These are phyloP conservation scores for Rhizopogon roseolus DNA, from an alignment of 768 basidiomycete species.

Conservation along the genomic window DNA sequence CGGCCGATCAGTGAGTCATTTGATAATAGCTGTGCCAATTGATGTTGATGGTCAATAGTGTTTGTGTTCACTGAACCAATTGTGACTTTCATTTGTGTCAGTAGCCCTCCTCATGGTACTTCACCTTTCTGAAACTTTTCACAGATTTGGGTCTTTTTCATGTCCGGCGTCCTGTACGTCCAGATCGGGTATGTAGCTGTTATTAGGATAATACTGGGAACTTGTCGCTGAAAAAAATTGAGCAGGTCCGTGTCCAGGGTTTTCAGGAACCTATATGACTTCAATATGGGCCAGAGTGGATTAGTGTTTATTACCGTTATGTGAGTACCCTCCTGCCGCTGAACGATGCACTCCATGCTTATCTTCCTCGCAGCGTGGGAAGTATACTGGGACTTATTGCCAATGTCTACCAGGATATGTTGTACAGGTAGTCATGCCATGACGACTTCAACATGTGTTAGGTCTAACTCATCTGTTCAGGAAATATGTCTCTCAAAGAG, in stretches of 20 bases:
- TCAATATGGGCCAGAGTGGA: constrained; percentile 57
- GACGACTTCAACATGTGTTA: constrained; percentile 3
- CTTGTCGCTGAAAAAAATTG: background rate
- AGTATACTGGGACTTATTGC: constrained; percentile 38
- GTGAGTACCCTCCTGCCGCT: constrained; percentile 28
- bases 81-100: constrained; percentile 66
- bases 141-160: constrained; percentile 63
- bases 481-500: constrained; percentile 24
- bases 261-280: constrained; percentile 52
- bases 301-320: constrained; percentile 52
- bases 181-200: constrained; percentile 44
- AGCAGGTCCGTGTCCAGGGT: constrained; percentile 49
- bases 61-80: constrained; percentile 49
- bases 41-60: constrained; percentile 3
- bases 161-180: constrained; percentile 70
- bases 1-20: constrained; percentile 61
- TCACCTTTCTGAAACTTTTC: background rate
- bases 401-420: constrained; percentile 40
- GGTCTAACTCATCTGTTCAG: constrained; percentile 22
- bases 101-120: constrained; percentile 16
- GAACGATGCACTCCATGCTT: background rate
- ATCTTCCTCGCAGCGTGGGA: constrained; percentile 40
- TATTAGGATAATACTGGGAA: background rate
- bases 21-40: background rate
- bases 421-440: constrained; percentile 37